Evolutionary conservation across 164 flowering plant species (phyloP).

Genomic region (Akebia trifoliata): DNA sequence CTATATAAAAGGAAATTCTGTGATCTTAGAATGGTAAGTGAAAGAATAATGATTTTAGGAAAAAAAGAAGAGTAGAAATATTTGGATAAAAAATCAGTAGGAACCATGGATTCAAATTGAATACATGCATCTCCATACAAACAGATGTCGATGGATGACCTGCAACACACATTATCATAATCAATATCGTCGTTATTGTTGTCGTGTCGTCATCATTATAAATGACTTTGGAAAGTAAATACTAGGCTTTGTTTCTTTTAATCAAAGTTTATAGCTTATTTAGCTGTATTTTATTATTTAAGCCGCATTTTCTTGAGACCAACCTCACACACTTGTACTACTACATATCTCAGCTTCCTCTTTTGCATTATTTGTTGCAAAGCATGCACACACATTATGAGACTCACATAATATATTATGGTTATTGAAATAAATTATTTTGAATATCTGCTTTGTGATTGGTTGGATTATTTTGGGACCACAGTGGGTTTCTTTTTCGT

Average conservation of each 20-base stretch:
- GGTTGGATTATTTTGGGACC: constrained; percentile 19
- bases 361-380: constrained; percentile 5
- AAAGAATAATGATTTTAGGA: no score
- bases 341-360: neutral
- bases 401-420: neutral
- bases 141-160: constrained; percentile 14
- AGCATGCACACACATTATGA: constrained; percentile 5
- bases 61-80: no score
- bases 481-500: constrained; percentile 3
- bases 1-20: no score
- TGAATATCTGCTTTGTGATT: neutral
- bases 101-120: no score
- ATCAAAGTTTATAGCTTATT: neutral
- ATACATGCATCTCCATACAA: neutral
- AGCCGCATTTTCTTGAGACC: constrained; percentile 60
- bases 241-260: neutral
- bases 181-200: no score
- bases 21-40: no score
- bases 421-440: neutral
- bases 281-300: neutral
- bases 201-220: neutral
- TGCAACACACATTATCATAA: constrained; percentile 7
- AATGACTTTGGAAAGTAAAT: neutral
- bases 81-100: no score
- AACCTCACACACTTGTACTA: constrained; percentile 24